These are phyloP conservation scores for Fusarium buharicum DNA, from an alignment of 2,329 filamentous ascomycete species.

Conservation along the genomic window DNA sequence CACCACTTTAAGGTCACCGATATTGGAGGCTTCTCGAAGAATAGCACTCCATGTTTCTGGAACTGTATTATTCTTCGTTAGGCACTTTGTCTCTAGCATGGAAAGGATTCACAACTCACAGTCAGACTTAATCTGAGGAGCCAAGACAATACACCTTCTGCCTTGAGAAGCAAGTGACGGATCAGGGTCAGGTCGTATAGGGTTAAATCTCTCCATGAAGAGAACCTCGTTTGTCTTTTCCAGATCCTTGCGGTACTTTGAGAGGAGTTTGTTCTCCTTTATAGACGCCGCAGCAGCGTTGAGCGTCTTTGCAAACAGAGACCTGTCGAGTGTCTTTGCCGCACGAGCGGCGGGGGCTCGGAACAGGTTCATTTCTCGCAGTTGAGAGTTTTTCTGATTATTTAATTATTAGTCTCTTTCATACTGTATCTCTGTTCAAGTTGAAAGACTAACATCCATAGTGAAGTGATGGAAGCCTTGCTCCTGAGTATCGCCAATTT, in stretches of 20 bases:
- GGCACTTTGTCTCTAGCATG: background rate
- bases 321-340: slow-evolving; percentile 82
- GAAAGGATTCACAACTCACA: slow-evolving; percentile 51
- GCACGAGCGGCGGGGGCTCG: slow-evolving; percentile 81
- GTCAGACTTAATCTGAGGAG: slow-evolving; percentile 64
- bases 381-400: slow-evolving; percentile 43
- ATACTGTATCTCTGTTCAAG: slow-evolving; percentile 2
- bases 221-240: slow-evolving; percentile 74
- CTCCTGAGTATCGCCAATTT: slow-evolving; percentile 34
- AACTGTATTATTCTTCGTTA: slow-evolving; percentile 44
- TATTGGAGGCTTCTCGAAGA: slow-evolving; percentile 74
- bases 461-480: slow-evolving; percentile 36
- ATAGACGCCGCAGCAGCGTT: slow-evolving; percentile 82
- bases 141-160: slow-evolving; percentile 69
- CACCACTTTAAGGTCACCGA: slow-evolving; percentile 74
- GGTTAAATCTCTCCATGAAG: slow-evolving; percentile 68
- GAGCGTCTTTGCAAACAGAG: slow-evolving; percentile 81
- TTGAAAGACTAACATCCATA: slow-evolving; percentile 50
- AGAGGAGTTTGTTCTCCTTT: slow-evolving; percentile 78
- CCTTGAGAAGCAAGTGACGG: slow-evolving; percentile 62
- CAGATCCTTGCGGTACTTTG: slow-evolving; percentile 74
- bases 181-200: slow-evolving; percentile 72
- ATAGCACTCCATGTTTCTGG: slow-evolving; percentile 79
- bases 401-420: slow-evolving; percentile 1
- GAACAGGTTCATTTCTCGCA: slow-evolving; percentile 68